Percentiles rank a stretch among this genome's conserved stretches.
These are phyloP conservation scores for Aspergillus felis DNA, from an alignment of 2,329 filamentous ascomycete species.

Conservation along the genomic window DNA sequence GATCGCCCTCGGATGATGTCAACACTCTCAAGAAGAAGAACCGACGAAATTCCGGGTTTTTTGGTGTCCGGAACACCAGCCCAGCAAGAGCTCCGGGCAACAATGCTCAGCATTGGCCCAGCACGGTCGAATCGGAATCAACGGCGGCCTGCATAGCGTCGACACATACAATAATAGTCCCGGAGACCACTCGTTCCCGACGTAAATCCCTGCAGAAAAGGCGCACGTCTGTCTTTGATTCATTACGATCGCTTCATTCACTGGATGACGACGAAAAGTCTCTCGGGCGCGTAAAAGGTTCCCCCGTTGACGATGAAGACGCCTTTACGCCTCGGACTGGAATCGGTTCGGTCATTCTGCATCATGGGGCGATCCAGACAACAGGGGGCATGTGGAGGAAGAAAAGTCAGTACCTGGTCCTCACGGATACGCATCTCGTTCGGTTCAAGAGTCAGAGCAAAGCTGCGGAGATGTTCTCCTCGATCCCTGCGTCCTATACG, in stretches of 20 bases:
- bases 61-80: conserved; percentile 28
- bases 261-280: conserved; percentile 51
- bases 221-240: conserved; percentile 57
- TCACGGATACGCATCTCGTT: conserved; percentile 65
- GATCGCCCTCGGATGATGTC: conserved; percentile 36
- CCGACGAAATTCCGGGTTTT: conserved; percentile 39
- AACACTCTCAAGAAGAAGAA: conserved; percentile 30
- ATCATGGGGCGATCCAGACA: conserved; percentile 68
- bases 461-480: conserved; percentile 60
- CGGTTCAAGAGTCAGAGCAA: conserved; percentile 66
- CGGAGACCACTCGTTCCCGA: conserved; percentile 32
- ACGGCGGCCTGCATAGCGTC: conserved; percentile 18
- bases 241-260: conserved; percentile 51
- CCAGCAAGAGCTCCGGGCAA: conserved; percentile 15
- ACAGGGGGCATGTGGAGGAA: conserved; percentile 67
- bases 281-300: conserved; percentile 48
- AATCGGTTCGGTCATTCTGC: conserved; percentile 50
- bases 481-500: conserved; percentile 41
- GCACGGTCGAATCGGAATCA: conserved; percentile 25
- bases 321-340: conserved; percentile 36
- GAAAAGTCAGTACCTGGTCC: conserved; percentile 67
- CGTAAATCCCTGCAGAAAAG: conserved; percentile 45
- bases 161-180: conserved; percentile 16
- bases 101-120: conserved; percentile 24
- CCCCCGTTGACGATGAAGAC: conserved; percentile 45